phyloP scores from a whole-genome alignment of 148 eudicot species.

The Dysphania ambrosioides region DNA sequence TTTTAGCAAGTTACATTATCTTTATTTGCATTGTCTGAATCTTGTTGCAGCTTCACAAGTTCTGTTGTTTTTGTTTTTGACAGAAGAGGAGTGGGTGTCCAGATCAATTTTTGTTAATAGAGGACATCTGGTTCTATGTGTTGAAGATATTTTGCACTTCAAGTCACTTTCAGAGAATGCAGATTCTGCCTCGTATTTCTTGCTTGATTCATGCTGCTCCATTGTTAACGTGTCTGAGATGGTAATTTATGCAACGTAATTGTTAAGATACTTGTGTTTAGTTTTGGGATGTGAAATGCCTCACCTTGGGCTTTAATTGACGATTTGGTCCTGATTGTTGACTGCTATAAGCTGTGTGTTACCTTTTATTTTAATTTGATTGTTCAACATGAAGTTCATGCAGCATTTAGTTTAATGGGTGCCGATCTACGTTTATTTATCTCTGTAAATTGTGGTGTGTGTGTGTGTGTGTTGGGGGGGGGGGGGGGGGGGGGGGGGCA shows the following conservation, averaged over 20 bases:
- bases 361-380: background rate
- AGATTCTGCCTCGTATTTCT: constrained; percentile 38
- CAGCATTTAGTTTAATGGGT: background rate
- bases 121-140: constrained; percentile 53
- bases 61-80: constrained; percentile 3
- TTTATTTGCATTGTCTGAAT: no score
- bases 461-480: no score
- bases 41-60: no score
- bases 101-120: constrained; percentile 58
- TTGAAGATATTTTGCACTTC: constrained; percentile 50
- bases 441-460: no score
- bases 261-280: background rate
- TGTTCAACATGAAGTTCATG: background rate
- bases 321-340: background rate
- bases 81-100: constrained; percentile 49
- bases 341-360: background rate
- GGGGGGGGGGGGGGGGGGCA: no score
- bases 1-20: background rate
- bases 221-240: constrained; percentile 43
- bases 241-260: constrained; percentile 32
- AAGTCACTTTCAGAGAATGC: constrained; percentile 30
- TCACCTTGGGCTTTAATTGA: background rate
- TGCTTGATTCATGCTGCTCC: constrained; percentile 48
- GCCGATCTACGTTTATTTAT: no score
- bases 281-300: background rate